These are phyloP conservation scores for Ganoderma meredithae DNA, from an alignment of 1,284 basidiomycete genomes.

Conservation along the genomic window DNA sequence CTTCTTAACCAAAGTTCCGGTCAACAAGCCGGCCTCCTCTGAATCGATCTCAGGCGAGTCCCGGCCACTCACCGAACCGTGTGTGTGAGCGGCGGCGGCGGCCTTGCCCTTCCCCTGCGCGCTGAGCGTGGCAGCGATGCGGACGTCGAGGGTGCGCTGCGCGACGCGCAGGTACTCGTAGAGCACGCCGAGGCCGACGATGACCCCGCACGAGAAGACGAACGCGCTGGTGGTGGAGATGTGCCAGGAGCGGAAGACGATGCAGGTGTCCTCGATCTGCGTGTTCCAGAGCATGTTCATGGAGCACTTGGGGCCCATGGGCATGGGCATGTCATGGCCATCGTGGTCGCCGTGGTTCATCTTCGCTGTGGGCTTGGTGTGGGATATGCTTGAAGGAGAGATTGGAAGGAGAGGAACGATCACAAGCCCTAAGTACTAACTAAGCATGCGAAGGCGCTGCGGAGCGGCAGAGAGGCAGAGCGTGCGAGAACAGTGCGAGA, in stretches of 20 bases:
- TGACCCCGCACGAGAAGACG: conserved; percentile 65
- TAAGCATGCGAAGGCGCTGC: background rate
- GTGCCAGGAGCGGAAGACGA: conserved; percentile 80
- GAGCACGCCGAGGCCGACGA: conserved; percentile 69
- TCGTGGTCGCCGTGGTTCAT: conserved; percentile 58
- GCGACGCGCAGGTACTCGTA: conserved; percentile 79
- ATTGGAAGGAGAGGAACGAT: background rate
- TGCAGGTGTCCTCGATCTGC: conserved; percentile 75
- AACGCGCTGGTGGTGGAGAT: conserved; percentile 64
- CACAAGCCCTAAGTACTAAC: conserved; percentile 4
- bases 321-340: conserved; percentile 60
- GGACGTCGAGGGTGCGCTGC: conserved; percentile 62
- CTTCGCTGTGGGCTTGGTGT: background rate
- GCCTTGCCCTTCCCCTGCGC: conserved; percentile 55
- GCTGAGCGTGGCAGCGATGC: conserved; percentile 58
- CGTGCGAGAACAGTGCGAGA: background rate
- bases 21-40: conserved; percentile 64
- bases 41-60: conserved; percentile 50
- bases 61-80: conserved; percentile 49
- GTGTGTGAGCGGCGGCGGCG: conserved; percentile 33
- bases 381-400: background rate
- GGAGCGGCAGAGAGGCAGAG: background rate
- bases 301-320: conserved; percentile 27
- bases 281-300: conserved; percentile 62
- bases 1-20: conserved; percentile 51